Evolutionary conservation across 768 basidiomycete genomes (phyloP).

Genomic region (Russula vinacea): DNA sequence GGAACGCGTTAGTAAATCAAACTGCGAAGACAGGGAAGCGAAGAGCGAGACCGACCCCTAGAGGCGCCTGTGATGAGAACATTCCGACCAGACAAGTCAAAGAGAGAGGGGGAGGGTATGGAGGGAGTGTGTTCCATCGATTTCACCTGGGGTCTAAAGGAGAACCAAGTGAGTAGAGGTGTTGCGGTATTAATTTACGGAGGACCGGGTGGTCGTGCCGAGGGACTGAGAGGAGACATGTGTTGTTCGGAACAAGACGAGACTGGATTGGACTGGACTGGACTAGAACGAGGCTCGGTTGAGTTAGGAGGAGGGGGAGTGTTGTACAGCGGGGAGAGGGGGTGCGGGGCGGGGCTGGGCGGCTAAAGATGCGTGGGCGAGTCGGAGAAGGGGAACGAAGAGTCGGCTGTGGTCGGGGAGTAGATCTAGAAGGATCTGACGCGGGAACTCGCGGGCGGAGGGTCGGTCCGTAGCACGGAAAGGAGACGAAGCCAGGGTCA

Average conservation of each 20-base stretch:
- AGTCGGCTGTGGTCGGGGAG: neutral
- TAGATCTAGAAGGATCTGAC: slow-evolving; percentile 13
- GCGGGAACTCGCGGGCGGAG: slow-evolving; percentile 21
- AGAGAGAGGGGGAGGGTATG: slow-evolving; percentile 53
- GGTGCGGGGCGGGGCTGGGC: neutral
- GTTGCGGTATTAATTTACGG: slow-evolving; percentile 4
- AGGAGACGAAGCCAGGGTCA: slow-evolving; percentile 1
- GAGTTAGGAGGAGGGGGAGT: neutral
- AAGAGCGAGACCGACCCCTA: slow-evolving; percentile 49
- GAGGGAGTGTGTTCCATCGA: slow-evolving; percentile 54
- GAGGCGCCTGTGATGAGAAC: slow-evolving; percentile 81
- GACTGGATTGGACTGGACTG: neutral
- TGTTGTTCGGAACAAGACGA: neutral
- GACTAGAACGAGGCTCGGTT: neutral
- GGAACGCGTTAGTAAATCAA: slow-evolving; percentile 9
- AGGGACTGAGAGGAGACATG: slow-evolving; percentile 2
- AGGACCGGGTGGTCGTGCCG: slow-evolving; percentile 21
- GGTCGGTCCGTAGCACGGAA: slow-evolving; percentile 17
- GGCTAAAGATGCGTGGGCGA: neutral
- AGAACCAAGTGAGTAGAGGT: neutral
- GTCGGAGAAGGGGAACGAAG: slow-evolving; percentile 18
- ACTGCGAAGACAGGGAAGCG: slow-evolving; percentile 3
- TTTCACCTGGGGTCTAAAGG: neutral
- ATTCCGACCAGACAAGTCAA: slow-evolving; percentile 62
- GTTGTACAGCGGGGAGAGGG: neutral